Base-by-base conservation (phyloP, 2,329 filamentous ascomycete species). In the Ascosphaera apis region DNA sequence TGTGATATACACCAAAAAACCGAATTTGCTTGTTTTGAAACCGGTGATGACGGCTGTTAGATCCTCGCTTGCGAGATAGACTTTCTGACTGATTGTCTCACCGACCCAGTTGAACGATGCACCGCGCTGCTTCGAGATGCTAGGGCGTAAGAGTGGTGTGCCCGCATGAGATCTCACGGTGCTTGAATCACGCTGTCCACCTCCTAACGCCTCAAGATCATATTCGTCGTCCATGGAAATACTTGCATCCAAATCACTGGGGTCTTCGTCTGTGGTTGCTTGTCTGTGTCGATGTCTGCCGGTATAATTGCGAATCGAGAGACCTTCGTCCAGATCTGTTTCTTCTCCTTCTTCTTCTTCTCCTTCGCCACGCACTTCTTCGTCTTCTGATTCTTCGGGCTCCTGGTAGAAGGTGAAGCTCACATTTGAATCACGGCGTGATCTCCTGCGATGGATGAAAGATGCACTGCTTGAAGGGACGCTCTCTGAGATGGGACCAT, bases 391-490 rank as follows among this genome's bases (percentile, higher is more conserved):
- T 60, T 53, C 40, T 42, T 43, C 39, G 54, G 53, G 38, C 59
- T 48, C 69, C 38, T 72, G 66, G 50, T 88, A 91, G 55, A 82
- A 93, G 1, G 82, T 73, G 53, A 93, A 95, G 56, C 82, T 93
- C 18, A 84, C 63, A 4, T 68, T 82, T 11, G 86, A 95, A 48
- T 84, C 80, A 44, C 81, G 74, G 47, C 86, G 72, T 27, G 65
- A 63, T n/a, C n/a, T n/a, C 40, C 83, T 71, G 40, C 82, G 79
- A 54, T 92, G 84, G 34, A 73, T 75, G 52, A 98, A 98, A 21
- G 82, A 78, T n/a, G 82, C 83, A 25, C 84, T 67, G 50, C 84
- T 93, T 8, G 81, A 88, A 1, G 88, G 88, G n/a, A 98, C 69
- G 50, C 83, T 93, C 59, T 98, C 88, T 37, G 83, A 84, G 48